Evolutionary conservation across 345 rosid species (phyloP), one percentile per base, ranked within the genome.

Genomic region (Clausena lansium): DNA sequence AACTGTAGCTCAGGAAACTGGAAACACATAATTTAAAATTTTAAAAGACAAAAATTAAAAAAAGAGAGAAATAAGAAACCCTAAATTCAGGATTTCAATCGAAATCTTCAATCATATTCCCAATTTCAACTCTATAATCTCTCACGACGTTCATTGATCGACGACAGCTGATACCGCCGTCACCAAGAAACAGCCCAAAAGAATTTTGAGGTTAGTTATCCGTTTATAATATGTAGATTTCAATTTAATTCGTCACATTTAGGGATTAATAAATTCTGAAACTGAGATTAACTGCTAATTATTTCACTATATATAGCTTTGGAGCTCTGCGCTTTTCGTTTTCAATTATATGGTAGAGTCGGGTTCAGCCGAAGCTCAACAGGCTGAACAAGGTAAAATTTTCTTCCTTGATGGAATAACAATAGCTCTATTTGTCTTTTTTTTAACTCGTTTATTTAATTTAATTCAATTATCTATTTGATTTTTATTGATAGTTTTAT

Each of bases 261-360:
- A 15, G 8, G 19, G 32, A 35, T 65, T 25, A 35, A 30, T 25
- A 6, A 22, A 72, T 7, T 61, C 25, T 73, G 15, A 58, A 30
- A 4, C 61, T 57, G 52, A 38, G 35, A 73, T 59, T 39, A 30
- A 38, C 27, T 15, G 5, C 2, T 19, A 60, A 60, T 60, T 25
- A 24, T 73, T 73, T 7, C 50, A 50, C 7, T 14, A 33, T 3
- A 35, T 36, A 73, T 15, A 62, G 68, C 24, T n/a, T 35, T 7
- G 47, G 38, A 64, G 24, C 47, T 47, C 54, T 45, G 20, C 8
- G 1, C 22, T 20, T 68, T 70, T 39, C 22, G 9, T 19, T 55
- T 27, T 19, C 30, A 66, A 64, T n/a, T n/a, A n/a, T 15, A 89
- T 91, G 95, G 81, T 87, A 2, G 88, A 87, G 59, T 85, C 89